Evolutionary conservation across 345 rosid species (phyloP), one percentile per base, ranked within the genome.

Genomic region (Brassica juncea): DNA sequence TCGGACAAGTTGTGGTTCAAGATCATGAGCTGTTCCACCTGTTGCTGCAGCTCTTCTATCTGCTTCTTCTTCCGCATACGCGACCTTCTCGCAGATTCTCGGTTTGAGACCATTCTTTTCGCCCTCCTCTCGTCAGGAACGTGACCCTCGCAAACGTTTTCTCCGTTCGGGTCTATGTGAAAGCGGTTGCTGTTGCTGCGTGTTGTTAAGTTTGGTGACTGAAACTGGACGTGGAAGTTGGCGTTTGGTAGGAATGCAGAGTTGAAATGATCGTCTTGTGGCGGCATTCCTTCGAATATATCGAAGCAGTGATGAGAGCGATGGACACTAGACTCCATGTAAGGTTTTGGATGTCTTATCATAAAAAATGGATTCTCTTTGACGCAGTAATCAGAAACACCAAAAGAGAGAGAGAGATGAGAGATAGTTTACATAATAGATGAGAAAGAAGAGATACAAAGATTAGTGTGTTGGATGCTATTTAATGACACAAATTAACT

Each of bases 51-150:
- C 82, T 87, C 98, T 83, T 93, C 91, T n/a, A 93, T 84, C 54
- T 86, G 94, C 82, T 79, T 88, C 88, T 89, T 91, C 85, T 88
- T 93, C 12, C 93, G 83, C 85, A 91, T 83, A 42, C 92, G 80
- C 0, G 92, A 93, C 76, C 92, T 79, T 11, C 91, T 79, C 11
- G 98, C 94, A 2, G 94, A 89, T 84, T 91, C 98, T 35, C 93
- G 71, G 85, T 93, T 93, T 5, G 97, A 91, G 67, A 86, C 83
- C 85, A 87, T 89, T 83, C 97, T 86, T 68, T 85, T 93, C n/a
- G 83, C 80, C 77, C 87, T 87, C 78, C 75, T 91, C 70, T 87
- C 97, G 14, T 52, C 57, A n/a, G 57, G 57, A 5, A n/a, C 21
- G 8, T 42, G 69, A 16, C 19, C 78, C 8, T 72, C 77, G 35